Evolutionary conservation across 169 alveolate species (phyloP).

Genomic region (Cryptosporidium ubiquitum): DNA sequence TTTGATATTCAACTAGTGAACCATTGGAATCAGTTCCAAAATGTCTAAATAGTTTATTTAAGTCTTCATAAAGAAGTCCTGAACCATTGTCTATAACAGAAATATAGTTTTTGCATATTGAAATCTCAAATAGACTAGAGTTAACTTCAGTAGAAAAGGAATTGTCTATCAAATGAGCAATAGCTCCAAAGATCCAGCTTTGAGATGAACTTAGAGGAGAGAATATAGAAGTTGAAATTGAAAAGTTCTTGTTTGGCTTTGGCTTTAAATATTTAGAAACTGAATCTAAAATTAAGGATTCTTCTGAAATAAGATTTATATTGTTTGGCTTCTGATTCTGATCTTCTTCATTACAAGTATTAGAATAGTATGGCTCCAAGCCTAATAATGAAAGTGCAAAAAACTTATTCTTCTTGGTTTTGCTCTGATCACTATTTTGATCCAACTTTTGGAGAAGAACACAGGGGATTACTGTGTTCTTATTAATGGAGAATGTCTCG

Average conservation of each 20-base stretch:
- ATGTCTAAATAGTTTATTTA: conserved; percentile 83
- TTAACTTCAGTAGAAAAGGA: conserved; percentile 77
- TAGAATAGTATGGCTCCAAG: conserved; percentile 24
- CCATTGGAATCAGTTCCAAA: conserved; percentile 78
- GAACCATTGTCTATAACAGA: conserved; percentile 87
- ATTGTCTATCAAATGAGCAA: conserved; percentile 84
- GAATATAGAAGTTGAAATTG: conserved; percentile 12
- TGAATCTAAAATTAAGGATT: neutral
- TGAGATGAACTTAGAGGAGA: conserved; percentile 74
- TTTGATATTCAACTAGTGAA: neutral
- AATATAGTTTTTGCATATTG: conserved; percentile 7
- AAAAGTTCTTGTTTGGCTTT: conserved; percentile 4
- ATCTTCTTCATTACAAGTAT: neutral
- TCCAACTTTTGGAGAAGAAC: conserved; percentile 15
- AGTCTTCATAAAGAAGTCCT: conserved; percentile 82
- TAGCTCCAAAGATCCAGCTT: conserved; percentile 88
- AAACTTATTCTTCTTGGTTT: neutral
- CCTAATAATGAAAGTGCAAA: conserved; percentile 43
- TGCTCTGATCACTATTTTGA: neutral
- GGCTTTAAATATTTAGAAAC: conserved; percentile 28
- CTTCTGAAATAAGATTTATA: neutral
- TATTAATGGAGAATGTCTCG: conserved; percentile 11
- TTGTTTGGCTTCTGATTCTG: neutral
- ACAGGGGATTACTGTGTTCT: conserved; percentile 26
- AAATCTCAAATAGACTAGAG: neutral